phyloP scores from a whole-genome alignment of 2,329 filamentous ascomycete species.

The Epichloe bromicola region DNA sequence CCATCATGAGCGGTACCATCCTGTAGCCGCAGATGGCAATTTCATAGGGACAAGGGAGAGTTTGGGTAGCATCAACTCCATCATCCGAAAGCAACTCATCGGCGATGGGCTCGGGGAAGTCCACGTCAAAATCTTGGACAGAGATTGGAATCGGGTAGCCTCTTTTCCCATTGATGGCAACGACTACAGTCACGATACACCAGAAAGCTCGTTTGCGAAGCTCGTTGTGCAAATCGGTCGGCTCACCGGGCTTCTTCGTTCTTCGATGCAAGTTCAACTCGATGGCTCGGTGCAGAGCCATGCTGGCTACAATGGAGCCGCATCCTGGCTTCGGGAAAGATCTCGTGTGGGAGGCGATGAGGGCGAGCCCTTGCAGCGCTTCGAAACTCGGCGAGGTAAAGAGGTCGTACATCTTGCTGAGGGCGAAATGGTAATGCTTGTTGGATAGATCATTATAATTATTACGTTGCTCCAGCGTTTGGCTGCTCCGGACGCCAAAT shows the following conservation, averaged over 20 bases:
- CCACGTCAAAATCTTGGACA: slow-evolving; percentile 64
- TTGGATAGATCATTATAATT: slow-evolving; percentile 54
- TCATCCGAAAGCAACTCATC: slow-evolving; percentile 58
- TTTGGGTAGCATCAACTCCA: slow-evolving; percentile 42
- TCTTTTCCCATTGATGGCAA: slow-evolving; percentile 61
- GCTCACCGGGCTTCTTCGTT: slow-evolving; percentile 35
- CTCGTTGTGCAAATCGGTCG: slow-evolving; percentile 53
- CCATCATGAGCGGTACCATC: slow-evolving; percentile 52
- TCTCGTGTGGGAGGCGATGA: slow-evolving; percentile 61
- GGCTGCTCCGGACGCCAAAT: slow-evolving; percentile 55
- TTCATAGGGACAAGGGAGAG: slow-evolving; percentile 51
- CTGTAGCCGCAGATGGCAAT: slow-evolving; percentile 55
- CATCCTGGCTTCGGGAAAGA: slow-evolving; percentile 70
- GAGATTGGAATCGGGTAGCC: slow-evolving; percentile 66
- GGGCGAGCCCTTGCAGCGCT: slow-evolving; percentile 58
- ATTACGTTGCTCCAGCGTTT: slow-evolving; percentile 38
- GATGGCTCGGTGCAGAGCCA: slow-evolving; percentile 54
- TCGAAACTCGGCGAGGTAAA: slow-evolving; percentile 46
- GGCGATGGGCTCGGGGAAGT: slow-evolving; percentile 57
- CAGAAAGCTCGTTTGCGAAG: slow-evolving; percentile 70
- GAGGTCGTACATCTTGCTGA: slow-evolving; percentile 56
- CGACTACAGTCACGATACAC: slow-evolving; percentile 51
- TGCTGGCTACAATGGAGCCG: slow-evolving; percentile 53
- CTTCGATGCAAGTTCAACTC: slow-evolving; percentile 66
- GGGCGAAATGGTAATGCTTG: slow-evolving; percentile 63